These are phyloP conservation scores for Jacaranda mimosifolia DNA, from an alignment of 257 asterid species.

Conservation along the genomic window DNA sequence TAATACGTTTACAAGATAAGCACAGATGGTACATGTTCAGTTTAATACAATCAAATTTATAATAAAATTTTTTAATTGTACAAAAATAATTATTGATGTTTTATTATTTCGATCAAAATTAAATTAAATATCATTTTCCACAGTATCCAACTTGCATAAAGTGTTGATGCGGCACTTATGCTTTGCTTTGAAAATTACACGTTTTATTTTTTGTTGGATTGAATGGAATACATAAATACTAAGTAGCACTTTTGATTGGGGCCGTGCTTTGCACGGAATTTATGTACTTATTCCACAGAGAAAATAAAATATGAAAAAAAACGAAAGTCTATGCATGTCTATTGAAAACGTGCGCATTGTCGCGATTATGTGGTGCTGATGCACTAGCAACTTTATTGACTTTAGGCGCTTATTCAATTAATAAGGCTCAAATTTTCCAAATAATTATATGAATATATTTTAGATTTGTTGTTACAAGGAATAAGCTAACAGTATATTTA, in stretches of 20 bases:
- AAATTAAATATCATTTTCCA: too few relatives aligned
- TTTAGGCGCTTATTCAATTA: background rate
- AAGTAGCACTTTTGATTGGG: background rate
- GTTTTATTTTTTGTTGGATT: background rate
- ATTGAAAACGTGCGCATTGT: conserved; percentile 3
- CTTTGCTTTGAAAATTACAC: background rate
- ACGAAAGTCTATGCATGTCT: background rate
- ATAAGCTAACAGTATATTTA: too few relatives aligned
- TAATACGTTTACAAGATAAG: too few relatives aligned
- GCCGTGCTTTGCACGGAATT: conserved; percentile 27
- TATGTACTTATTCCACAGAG: conserved; percentile 6
- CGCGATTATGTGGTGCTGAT: background rate
- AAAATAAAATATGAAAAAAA: background rate
- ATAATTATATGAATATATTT: background rate
- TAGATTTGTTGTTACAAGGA: too few relatives aligned
- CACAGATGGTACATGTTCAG: too few relatives aligned
- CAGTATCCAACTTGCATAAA: background rate
- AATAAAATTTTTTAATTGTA: too few relatives aligned
- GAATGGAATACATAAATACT: background rate
- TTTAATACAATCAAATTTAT: too few relatives aligned
- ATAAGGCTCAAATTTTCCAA: background rate
- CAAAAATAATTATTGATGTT: too few relatives aligned
- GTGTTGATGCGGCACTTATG: conserved; percentile 28
- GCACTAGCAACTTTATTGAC: background rate
- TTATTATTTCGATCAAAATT: too few relatives aligned